These are phyloP conservation scores for Mycena galopus DNA, from an alignment of 768 basidiomycete genomes.

Conservation along the genomic window DNA sequence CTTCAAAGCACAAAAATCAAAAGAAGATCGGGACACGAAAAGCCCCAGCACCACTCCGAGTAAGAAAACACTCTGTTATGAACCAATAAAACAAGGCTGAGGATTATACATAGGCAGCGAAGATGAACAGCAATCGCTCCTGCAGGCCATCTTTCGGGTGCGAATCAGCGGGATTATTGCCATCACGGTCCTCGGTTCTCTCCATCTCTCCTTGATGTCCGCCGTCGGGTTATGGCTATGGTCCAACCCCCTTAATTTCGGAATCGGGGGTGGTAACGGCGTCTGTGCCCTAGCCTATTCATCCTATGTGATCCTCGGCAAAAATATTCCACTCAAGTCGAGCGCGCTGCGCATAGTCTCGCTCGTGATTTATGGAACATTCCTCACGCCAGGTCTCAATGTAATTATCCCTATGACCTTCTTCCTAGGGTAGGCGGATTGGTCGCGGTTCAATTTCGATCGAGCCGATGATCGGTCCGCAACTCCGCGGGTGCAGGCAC, in stretches of 20 bases:
- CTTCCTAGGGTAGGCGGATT: too few species aligned
- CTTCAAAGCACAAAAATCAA: not conserved
- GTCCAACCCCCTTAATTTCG: not conserved
- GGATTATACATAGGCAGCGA: not conserved
- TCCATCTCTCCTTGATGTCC: not conserved
- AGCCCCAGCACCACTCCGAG: not conserved
- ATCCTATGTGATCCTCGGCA: slow-evolving; percentile 11
- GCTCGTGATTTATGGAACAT: slow-evolving; percentile 3
- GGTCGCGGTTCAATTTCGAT: too few species aligned
- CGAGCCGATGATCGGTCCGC: too few species aligned
- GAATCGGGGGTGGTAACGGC: not conserved
- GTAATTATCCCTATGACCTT: not conserved
- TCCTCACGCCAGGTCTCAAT: slow-evolving; percentile 4
- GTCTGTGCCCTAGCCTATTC: not conserved
- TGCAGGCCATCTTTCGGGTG: not conserved
- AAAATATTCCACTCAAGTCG: not conserved
- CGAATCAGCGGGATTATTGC: not conserved
- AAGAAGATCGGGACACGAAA: not conserved
- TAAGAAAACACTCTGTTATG: not conserved
- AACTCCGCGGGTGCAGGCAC: too few species aligned
- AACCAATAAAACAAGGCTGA: not conserved
- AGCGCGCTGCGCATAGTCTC: not conserved
- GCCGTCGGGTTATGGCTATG: not conserved
- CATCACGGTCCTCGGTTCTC: not conserved
- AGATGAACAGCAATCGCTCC: not conserved